Percentiles rank a stretch among this genome's conserved stretches.
These are phyloP conservation scores for Lipomyces kockii DNA, from an alignment of 805 yeast genomes.

Conservation along the genomic window DNA sequence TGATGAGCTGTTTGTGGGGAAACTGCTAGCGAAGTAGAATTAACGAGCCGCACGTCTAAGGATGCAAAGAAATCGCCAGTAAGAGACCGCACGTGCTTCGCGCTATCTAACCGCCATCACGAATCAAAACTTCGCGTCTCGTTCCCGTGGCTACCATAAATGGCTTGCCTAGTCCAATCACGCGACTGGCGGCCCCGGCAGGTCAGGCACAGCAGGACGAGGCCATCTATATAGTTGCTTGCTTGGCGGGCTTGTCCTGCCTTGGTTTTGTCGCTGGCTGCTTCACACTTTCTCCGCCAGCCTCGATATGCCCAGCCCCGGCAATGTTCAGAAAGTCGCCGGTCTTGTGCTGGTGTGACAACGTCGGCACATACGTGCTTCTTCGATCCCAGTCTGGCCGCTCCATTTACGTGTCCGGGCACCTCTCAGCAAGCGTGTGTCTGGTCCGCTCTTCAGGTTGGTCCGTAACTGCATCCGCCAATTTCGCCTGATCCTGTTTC, in stretches of 20 bases:
- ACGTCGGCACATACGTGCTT: not conserved
- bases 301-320: not conserved
- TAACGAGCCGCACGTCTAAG: too few relatives aligned
- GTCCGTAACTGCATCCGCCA: not conserved
- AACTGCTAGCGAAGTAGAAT: too few relatives aligned
- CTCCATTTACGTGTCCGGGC: not conserved
- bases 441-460: not conserved
- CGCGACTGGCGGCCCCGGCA: not conserved
- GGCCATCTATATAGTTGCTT: not conserved
- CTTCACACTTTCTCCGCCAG: not conserved
- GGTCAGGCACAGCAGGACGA: not conserved
- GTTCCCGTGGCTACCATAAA: not conserved
- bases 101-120: too few relatives aligned
- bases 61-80: too few relatives aligned
- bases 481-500: not conserved
- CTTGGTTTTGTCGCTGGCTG: not conserved
- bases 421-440: not conserved
- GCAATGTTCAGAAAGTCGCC: not conserved
- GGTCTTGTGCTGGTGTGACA: not conserved
- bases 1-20: too few relatives aligned
- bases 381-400: not conserved
- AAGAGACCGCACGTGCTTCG: too few relatives aligned
- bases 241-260: not conserved
- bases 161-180: too few relatives aligned
- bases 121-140: too few relatives aligned